These are phyloP conservation scores for Fraxinus floribunda DNA, from an alignment of 305 asterid genomes.

Conservation along the genomic window DNA sequence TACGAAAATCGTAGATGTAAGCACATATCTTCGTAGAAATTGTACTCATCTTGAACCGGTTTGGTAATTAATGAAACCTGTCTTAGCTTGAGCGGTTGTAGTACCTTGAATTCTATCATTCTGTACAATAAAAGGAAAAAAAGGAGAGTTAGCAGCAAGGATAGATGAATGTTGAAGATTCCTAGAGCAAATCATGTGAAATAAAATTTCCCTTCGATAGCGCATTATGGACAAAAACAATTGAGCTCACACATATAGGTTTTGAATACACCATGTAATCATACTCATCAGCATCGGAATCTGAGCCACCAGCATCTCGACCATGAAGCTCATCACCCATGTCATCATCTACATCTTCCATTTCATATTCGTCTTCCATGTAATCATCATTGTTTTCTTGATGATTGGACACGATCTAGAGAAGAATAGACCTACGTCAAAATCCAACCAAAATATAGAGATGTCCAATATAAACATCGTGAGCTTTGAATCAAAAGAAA, in stretches of 20 bases:
- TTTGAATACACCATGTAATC: slow-evolving; percentile 59
- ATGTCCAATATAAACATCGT: not conserved
- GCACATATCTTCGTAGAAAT: too few relatives aligned
- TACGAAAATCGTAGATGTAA: too few relatives aligned
- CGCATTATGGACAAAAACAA: not conserved
- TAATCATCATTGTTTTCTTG: slow-evolving; percentile 60
- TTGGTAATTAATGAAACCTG: too few relatives aligned
- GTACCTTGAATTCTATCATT: slow-evolving; percentile 66
- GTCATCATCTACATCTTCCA: slow-evolving; percentile 70
- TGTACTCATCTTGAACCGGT: too few relatives aligned
- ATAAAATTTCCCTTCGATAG: not conserved
- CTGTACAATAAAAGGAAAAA: slow-evolving; percentile 25
- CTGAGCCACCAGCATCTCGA: slow-evolving; percentile 56
- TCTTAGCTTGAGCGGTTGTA: slow-evolving; percentile 60
- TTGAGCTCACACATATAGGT: not conserved
- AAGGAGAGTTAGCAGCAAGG: not conserved
- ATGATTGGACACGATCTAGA: slow-evolving; percentile 57
- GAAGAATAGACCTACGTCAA: slow-evolving; percentile 27
- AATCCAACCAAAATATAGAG: not conserved
- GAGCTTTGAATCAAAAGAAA: not conserved
- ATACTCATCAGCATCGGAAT: slow-evolving; percentile 75
- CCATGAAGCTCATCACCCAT: slow-evolving; percentile 58
- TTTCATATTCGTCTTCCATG: slow-evolving; percentile 76
- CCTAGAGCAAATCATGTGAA: not conserved
- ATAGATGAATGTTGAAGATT: not conserved